Base-by-base conservation (phyloP, 1,284 basidiomycete genomes). In the Apiotrichum laibachii region DNA sequence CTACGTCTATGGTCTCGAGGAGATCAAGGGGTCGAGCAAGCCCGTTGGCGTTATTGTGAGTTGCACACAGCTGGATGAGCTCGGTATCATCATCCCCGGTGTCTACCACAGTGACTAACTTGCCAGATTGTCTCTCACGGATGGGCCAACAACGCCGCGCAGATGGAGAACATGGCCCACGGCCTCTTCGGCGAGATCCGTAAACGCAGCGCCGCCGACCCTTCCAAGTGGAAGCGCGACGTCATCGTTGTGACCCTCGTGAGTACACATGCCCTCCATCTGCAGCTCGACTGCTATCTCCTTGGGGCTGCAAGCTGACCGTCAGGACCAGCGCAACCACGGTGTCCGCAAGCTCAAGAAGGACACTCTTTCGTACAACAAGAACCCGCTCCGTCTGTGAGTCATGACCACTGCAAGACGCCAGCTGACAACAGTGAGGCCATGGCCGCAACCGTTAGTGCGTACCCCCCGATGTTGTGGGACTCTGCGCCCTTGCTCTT, bases 271-370 rank as follows among this genome's bases (percentile, higher is more conserved):
- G 7, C 7, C 26, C 26, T 31, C 26, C 26, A 31, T 7, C 26
- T 7, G 7, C n/a, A 31, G 12, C 21, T 16, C 37, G 44, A 26
- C 21, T n/a, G n/a, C n/a, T n/a, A n/a, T n/a, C n/a, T n/a, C 10
- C 19, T 8, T 45, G 18, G 44, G 10, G 44, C 9, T 7, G 33
- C 2, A 35, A n/a, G 22, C 45, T 47, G 43, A 42, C n/a, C 11
- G 4, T 18, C 22, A 51, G 50, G 88, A 91, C 67, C 88, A 89
- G 67, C 82, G 88, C 5, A 90, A 90, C 68, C 89, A 91, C 65
- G 89, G 89, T 8, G 75, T 75, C 46, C 56, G 62, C 37, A 55
- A 39, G 55, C 50, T 84, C 2, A 78, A 83, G 48, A 52, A 50
- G 47, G 48, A 52, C 50, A 48, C 45, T 26, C 44, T 50, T 5